These are phyloP conservation scores for Talaromyces sp. DNA, from an alignment of 2,329 filamentous ascomycete genomes.

Conservation along the genomic window DNA sequence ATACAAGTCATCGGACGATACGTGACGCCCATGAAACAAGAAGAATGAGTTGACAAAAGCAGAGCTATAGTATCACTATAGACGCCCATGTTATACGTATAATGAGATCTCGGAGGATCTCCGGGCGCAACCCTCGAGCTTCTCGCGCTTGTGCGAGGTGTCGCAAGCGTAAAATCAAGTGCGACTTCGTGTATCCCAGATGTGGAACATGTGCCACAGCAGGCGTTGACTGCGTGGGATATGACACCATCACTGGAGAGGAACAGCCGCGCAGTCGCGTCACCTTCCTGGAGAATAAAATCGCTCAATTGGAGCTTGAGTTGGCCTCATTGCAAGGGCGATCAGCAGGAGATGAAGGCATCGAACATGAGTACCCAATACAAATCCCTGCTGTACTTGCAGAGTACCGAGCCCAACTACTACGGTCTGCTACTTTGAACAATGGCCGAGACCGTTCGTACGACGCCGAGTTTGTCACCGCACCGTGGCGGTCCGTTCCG, in stretches of 20 bases:
- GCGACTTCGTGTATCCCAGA: not conserved
- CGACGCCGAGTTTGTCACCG: not conserved
- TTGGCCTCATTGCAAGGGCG: not conserved
- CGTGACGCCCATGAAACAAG: too few species aligned
- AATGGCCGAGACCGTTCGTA: not conserved
- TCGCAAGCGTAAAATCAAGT: not conserved
- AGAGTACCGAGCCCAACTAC: not conserved
- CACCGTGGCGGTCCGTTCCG: not conserved
- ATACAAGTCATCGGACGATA: not conserved
- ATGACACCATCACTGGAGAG: not conserved
- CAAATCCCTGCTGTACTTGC: not conserved
- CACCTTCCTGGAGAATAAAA: not conserved
- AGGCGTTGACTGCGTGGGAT: not conserved
- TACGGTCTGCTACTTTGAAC: not conserved
- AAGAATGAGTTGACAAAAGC: too few species aligned
- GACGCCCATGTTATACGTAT: not conserved
- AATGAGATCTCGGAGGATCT: not conserved
- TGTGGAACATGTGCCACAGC: not conserved
- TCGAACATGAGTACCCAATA: not conserved
- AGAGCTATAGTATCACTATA: too few species aligned
- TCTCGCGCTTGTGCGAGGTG: not conserved
- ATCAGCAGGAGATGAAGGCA: too few species aligned
- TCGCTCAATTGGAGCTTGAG: not conserved
- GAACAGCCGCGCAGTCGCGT: conserved; percentile 3
- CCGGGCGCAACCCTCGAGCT: not conserved